Evolutionary conservation across 2,329 filamentous ascomycete species (phyloP).

Genomic region (Cercospora beticola): DNA sequence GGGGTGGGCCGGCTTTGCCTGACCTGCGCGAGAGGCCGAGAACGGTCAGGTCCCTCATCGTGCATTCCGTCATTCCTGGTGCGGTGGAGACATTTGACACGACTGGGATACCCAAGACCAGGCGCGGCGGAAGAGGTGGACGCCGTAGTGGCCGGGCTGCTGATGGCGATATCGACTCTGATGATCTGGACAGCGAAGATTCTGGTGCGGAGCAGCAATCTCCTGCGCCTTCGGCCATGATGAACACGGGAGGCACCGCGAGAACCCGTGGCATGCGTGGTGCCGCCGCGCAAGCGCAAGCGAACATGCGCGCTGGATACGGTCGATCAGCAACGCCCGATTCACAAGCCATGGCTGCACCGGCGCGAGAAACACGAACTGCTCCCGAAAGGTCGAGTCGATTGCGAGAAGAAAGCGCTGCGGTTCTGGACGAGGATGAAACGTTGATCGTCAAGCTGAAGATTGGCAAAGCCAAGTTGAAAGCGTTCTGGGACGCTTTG

Average conservation of each 20-base stretch:
- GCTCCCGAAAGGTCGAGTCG: conserved; percentile 60
- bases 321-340: conserved; percentile 90
- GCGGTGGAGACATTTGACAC: conserved; percentile 78
- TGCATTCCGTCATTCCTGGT: conserved; percentile 89
- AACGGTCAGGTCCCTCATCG: conserved; percentile 86
- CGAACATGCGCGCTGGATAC: conserved; percentile 72
- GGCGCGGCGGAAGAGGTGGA: conserved; percentile 43
- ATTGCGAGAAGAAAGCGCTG: conserved; percentile 74
- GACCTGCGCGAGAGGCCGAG: conserved; percentile 93
- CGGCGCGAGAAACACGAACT: conserved; percentile 66
- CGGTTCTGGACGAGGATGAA: conserved; percentile 66
- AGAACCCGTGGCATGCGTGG: conserved; percentile 86
- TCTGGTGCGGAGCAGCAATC: conserved; percentile 80
- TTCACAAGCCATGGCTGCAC: conserved; percentile 56
- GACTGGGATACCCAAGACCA: conserved; percentile 76
- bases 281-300: conserved; percentile 81
- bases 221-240: conserved; percentile 31
- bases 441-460: conserved; percentile 70
- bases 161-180: conserved; percentile 70
- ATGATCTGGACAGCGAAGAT: conserved; percentile 89
- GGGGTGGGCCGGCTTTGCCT: conserved; percentile 89
- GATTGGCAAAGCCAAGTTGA: conserved; percentile 69
- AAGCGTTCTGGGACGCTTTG: conserved; percentile 56
- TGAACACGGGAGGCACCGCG: conserved; percentile 72
- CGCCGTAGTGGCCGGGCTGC: conserved; percentile 55